Evolutionary conservation across 2,329 filamentous ascomycete genomes (phyloP), one percentile per base, ranked within the genome.

Genomic region (Exutisphaerella laricina): DNA sequence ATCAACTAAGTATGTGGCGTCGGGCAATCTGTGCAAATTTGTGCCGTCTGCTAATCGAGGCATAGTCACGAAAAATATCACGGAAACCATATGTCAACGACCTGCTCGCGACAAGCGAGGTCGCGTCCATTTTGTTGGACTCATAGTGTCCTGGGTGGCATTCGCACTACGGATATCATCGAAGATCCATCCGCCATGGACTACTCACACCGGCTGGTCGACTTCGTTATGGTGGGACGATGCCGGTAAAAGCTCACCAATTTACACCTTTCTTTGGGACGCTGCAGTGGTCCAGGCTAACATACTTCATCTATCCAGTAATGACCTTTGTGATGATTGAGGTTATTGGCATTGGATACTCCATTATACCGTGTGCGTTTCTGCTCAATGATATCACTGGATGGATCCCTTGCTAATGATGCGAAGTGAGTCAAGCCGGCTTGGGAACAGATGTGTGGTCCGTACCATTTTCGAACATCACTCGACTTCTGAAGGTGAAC

Each of bases 151-250:
- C 4, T 21, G 39, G 9, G 13, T 51, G 8, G 39, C 40, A 9
- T 45, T 33, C n/a, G 26, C 35, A 1, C 14, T 49, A 14, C 46
- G 49, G 4, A 42, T 49, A 12, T 18, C 37, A 12, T 51, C 49
- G 13, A 51, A 51, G 35, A 17, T 51, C 12, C 42, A 48, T 22
- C 20, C 23, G 13, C 31, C 22, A 35, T 46, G 38, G 14, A 28
- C 6, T 18, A 29, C 9, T 22, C 16, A 17, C 36, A 20, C 10
- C 16, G 17, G 25, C 8, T 43, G 7, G 26, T 42, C 20, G 31
- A 30, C 41, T 30, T 12, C 33, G 29, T 39, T 42, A 4, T 42
- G 48, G 41, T 48, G 46, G 46, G 49, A 51, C 34, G 49, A 51
- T 21, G 25, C 45, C n/a, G 49, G n/a, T n/a, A n/a, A n/a, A n/a